Conservation (phyloP, 441 rosid species). For the Pelargonium exstipulatum region DNA sequence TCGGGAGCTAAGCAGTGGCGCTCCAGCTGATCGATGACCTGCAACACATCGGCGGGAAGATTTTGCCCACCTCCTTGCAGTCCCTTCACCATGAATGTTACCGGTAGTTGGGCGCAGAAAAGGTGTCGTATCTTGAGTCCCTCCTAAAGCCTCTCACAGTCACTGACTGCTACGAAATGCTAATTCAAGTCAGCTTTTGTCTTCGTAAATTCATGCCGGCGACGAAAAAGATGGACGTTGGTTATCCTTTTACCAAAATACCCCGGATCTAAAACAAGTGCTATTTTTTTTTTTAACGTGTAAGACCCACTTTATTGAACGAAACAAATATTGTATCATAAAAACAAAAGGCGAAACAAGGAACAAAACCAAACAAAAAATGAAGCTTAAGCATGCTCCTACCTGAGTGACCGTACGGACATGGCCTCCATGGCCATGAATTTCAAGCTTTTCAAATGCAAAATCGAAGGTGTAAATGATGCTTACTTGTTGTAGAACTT, state of each 20-base stretch:
- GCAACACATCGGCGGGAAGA: conserved; percentile 73
- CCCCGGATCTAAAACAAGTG: background rate
- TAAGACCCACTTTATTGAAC: too few species aligned
- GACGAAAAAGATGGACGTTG: background rate
- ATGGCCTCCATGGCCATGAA: too few species aligned
- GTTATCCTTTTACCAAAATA: background rate
- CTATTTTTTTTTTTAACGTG: too few species aligned
- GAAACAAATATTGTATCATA: too few species aligned
- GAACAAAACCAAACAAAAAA: too few species aligned
- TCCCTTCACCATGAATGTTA: conserved; percentile 51
- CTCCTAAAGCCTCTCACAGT: background rate
- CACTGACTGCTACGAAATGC: background rate
- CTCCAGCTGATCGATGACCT: conserved; percentile 86
- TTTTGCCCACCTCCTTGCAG: conserved; percentile 55
- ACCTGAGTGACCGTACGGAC: too few species aligned
- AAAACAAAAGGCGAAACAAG: too few species aligned
- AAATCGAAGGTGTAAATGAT: too few species aligned
- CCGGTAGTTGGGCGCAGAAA: background rate
- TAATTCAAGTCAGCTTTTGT: background rate
- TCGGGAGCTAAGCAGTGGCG: conserved; percentile 93
- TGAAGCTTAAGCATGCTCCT: too few species aligned
- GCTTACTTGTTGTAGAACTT: too few species aligned
- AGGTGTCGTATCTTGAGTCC: background rate
- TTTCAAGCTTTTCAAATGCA: too few species aligned
- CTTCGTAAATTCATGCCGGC: background rate